Evolutionary conservation across 495 filamentous ascomycete genomes (phyloP).

Genomic region (Acidomyces sp.): DNA sequence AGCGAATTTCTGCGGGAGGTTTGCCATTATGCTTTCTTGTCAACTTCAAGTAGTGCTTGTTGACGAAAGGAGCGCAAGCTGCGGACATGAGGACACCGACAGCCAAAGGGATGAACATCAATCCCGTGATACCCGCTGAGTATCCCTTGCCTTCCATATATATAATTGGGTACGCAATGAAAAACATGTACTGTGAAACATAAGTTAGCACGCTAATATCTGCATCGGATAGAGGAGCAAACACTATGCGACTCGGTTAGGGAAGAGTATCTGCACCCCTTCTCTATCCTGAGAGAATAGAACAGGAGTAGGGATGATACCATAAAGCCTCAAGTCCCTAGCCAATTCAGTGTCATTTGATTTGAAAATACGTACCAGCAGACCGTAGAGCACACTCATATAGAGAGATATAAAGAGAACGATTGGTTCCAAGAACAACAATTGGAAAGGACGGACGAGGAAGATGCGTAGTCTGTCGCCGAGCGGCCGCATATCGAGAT

Average conservation of each 20-base stretch:
- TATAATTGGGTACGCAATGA: conserved; percentile 25
- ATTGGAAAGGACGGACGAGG: conserved; percentile 38
- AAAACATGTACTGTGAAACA: conserved; percentile 42
- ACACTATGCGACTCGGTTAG: no score
- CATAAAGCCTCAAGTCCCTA: no score
- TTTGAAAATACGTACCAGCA: no score
- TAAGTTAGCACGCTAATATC: no score
- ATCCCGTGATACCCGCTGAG: conserved; percentile 24
- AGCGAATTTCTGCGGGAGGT: conserved; percentile 43
- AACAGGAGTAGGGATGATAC: no score
- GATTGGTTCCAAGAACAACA: conserved; percentile 48
- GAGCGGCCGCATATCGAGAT: conserved; percentile 31
- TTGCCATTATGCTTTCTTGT: conserved; percentile 31
- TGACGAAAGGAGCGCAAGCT: conserved; percentile 45
- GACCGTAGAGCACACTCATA: conserved; percentile 52
- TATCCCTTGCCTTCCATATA: conserved; percentile 26
- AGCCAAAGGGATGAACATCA: conserved; percentile 30
- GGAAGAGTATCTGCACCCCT: no score
- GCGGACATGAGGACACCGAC: conserved; percentile 38
- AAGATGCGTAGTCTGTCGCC: conserved; percentile 28
- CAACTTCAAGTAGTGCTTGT: conserved; percentile 37
- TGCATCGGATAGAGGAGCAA: no score
- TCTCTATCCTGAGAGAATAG: no score
- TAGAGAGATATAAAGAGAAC: conserved; percentile 55
- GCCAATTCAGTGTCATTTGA: no score